Evolutionary conservation across 768 basidiomycete genomes (phyloP).

Genomic region (Lyophyllum decastes): DNA sequence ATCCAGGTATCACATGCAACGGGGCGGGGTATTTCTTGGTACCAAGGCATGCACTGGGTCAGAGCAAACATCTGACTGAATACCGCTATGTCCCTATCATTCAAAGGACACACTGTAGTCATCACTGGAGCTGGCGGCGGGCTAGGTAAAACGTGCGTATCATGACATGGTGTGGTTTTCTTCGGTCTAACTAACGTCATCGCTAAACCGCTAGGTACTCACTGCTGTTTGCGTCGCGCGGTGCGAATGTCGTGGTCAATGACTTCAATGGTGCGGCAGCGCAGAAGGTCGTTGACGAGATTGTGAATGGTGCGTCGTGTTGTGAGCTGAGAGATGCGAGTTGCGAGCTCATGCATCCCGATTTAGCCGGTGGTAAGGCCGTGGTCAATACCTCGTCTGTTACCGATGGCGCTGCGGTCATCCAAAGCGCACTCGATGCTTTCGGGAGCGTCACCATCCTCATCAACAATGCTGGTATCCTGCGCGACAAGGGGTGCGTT

Average conservation of each 20-base stretch:
- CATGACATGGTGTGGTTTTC: background rate
- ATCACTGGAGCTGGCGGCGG: slow-evolving; percentile 97
- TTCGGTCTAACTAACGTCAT: slow-evolving; percentile 3
- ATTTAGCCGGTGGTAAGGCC: slow-evolving; percentile 84
- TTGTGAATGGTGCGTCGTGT: slow-evolving; percentile 62
- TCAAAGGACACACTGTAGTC: slow-evolving; percentile 89
- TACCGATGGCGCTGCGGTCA: slow-evolving; percentile 83
- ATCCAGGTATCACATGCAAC: slow-evolving; percentile 21
- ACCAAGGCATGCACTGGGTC: background rate
- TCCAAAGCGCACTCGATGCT: slow-evolving; percentile 80
- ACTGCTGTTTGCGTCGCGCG: slow-evolving; percentile 86
- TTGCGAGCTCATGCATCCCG: slow-evolving; percentile 1
- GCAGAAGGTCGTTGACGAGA: slow-evolving; percentile 90
- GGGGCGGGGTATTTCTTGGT: slow-evolving; percentile 16
- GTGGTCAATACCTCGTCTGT: slow-evolving; percentile 85
- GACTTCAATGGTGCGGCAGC: slow-evolving; percentile 89
- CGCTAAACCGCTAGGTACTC: slow-evolving; percentile 64
- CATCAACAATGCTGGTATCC: slow-evolving; percentile 95
- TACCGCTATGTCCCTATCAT: slow-evolving; percentile 58
- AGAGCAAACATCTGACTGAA: background rate
- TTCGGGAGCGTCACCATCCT: slow-evolving; percentile 87
- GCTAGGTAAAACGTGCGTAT: slow-evolving; percentile 81
- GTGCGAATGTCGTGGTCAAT: slow-evolving; percentile 94
- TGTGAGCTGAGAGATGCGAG: background rate
- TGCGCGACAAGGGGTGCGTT: slow-evolving; percentile 74